Base-by-base conservation (phyloP, 106 monocot genomes). In the Chionographis japonica region DNA sequence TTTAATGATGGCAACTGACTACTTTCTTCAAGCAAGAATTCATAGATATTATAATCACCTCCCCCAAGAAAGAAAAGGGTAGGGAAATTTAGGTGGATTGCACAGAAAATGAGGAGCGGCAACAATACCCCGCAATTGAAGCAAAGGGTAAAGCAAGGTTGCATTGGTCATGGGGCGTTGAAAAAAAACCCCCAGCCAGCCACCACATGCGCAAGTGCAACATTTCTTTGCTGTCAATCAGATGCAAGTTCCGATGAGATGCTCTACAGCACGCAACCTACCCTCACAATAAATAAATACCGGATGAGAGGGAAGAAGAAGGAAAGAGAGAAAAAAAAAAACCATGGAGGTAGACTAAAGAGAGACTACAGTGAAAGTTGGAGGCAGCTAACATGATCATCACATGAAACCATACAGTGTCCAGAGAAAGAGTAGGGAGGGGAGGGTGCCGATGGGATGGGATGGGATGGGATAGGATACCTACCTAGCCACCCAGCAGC, bases 181-280 rank as follows among this genome's bases (percentile, higher is more conserved):
- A 10, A 38, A 61, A 61, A 61, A 38, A 12, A 27, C 38, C 37
- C 35, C 60, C n/a, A n/a, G n/a, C n/a, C n/a, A n/a, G n/a, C n/a
- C 10, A 37, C 60, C 36, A 61, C 60, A 39, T 61, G 9, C 9
- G 60, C 15, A 10, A 10, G 39, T 37, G 12, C 36, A 12, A 10
- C n/a, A 27, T 43, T 63, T 43, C 13, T 63, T 46, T 6, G 9
- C 46, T 41, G 43, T 63, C 40, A 63, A 63, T 18, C 42, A 63
- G 62, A 63, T 42, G 27, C 62, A 63, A 63, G 62, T 63, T 63
- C 62, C 62, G 42, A 63, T 42, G 62, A 42, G 62, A 63, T 63
- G 12, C 62, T 63, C 40, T 58, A 63, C 62, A 42, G 42, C 62
- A 63, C 41, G 9, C 9, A 27, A 46, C 46, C 46, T 46, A 46